A percentile compares a stretch with the other conserved stretches of the same genome.
Conservation (phyloP, 805 yeast species). For the Saccharomycopsis babjevae region DNA sequence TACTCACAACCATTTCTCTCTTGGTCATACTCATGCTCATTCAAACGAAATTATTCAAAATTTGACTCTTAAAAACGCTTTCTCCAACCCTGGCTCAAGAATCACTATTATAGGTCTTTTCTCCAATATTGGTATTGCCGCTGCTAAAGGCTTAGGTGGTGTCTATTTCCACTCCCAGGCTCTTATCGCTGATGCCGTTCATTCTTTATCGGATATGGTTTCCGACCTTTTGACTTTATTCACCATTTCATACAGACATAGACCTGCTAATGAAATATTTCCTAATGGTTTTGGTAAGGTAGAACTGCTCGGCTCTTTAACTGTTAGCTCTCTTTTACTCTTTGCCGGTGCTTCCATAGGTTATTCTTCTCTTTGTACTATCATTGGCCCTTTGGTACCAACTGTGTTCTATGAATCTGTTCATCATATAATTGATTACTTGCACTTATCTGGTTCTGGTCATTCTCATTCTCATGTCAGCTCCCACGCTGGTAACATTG, state of each 20-base stretch:
- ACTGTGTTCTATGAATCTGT: conserved; percentile 43
- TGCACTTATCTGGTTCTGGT: conserved; percentile 13
- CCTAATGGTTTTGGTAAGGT: conserved; percentile 91
- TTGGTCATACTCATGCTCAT: conserved; percentile 27
- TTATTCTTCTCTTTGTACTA: conserved; percentile 65
- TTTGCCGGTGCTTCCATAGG: conserved; percentile 89
- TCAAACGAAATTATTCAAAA: conserved; percentile 16
- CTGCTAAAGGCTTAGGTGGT: conserved; percentile 83
- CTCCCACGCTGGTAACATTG: conserved; percentile 30
- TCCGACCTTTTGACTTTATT: conserved; percentile 84
- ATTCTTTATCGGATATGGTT: conserved; percentile 81
- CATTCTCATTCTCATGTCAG: conserved; percentile 30
- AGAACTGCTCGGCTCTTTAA: conserved; percentile 84
- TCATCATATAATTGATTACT: conserved; percentile 16
- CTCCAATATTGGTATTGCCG: conserved; percentile 78
- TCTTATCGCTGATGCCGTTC: conserved; percentile 87
- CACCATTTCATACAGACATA: conserved; percentile 69
- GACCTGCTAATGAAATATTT: conserved; percentile 45
- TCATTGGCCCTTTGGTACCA: conserved; percentile 60
- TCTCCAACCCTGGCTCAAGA: conserved; percentile 70
- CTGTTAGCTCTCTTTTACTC: conserved; percentile 73
- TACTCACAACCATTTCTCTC: conserved; percentile 6
- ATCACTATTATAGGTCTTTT: conserved; percentile 87
- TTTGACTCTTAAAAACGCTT: conserved; percentile 9
- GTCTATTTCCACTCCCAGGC: conserved; percentile 90